Percentiles rank a stretch among this genome's conserved stretches.
Conservation (phyloP, 306 rosid genomes). For the Pueraria montana region DNA sequence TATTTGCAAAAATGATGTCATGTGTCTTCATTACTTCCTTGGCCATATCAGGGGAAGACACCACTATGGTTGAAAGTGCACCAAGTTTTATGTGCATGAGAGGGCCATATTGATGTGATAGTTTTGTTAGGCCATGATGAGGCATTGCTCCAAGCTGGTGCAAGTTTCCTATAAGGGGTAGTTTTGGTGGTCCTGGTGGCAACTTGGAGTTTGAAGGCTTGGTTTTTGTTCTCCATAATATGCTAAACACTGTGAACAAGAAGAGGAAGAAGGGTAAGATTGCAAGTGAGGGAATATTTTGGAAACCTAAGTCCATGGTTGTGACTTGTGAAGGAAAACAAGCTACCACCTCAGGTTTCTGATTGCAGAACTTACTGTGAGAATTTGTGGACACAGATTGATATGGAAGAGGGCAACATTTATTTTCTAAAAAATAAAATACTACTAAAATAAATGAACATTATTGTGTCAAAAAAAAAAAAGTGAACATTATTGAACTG, state of each 20-base stretch:
- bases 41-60: conserved; percentile 57
- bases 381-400: neutral
- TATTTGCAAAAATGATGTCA: conserved; percentile 46
- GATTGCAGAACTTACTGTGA: neutral
- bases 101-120: conserved; percentile 60
- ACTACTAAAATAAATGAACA: neutral
- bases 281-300: conserved; percentile 3
- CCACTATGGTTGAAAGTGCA: conserved; percentile 41
- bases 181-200: conserved; percentile 58
- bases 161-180: conserved; percentile 51
- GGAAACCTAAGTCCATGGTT: conserved; percentile 37
- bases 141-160: conserved; percentile 45
- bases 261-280: conserved; percentile 37
- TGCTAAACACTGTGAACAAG: conserved; percentile 28
- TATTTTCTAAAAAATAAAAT: neutral
- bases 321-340: neutral
- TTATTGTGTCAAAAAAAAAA: no score
- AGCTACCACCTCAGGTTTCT: neutral
- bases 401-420: neutral
- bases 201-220: conserved; percentile 39
- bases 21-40: conserved; percentile 56
- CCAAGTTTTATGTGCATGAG: conserved; percentile 60
- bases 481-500: neutral
- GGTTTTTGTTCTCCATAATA: conserved; percentile 44
- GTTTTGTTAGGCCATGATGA: conserved; percentile 39